phyloP scores from a whole-genome alignment of 2,329 filamentous ascomycete genomes.

The Colletotrichum spinosum region DNA sequence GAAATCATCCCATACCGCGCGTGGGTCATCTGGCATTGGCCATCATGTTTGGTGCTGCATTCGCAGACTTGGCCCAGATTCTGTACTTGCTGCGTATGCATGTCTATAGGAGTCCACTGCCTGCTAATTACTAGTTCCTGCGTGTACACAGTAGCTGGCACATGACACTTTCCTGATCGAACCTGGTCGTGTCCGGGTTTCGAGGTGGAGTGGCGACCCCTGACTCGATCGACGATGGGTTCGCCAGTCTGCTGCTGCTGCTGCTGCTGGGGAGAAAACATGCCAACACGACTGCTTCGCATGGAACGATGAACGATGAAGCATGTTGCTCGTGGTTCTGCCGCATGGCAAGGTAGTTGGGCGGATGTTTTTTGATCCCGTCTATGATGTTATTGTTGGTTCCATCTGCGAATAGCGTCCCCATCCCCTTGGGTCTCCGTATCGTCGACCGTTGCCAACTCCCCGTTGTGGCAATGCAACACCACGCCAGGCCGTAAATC shows the following conservation, averaged over 20 bases:
- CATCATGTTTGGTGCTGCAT: no score
- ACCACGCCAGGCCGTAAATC: constrained; percentile 1
- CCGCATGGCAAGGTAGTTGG: constrained; percentile 5
- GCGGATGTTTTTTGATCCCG: constrained; percentile 16
- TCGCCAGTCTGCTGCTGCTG: neutral
- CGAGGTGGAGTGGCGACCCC: constrained; percentile 14
- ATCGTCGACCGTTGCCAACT: neutral
- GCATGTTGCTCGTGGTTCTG: no score
- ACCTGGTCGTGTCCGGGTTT: neutral
- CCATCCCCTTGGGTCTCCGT: neutral
- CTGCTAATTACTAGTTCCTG: no score
- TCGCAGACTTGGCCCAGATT: neutral
- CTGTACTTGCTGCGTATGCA: neutral
- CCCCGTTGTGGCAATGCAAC: constrained; percentile 7
- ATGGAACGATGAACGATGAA: no score
- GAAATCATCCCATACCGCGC: no score
- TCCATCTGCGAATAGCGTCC: neutral
- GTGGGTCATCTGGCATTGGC: no score
- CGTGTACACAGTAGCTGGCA: neutral
- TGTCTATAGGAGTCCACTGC: no score
- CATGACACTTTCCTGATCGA: constrained; percentile 23
- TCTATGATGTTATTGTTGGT: neutral
- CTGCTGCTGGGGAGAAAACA: neutral
- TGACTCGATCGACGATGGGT: constrained; percentile 30
- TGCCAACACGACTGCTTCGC: no score